Percentiles rank a stretch among this genome's conserved stretches.
Evolutionary conservation across 148 eudicot species (phyloP).

Genomic region (Rhododendron williamsianum): DNA sequence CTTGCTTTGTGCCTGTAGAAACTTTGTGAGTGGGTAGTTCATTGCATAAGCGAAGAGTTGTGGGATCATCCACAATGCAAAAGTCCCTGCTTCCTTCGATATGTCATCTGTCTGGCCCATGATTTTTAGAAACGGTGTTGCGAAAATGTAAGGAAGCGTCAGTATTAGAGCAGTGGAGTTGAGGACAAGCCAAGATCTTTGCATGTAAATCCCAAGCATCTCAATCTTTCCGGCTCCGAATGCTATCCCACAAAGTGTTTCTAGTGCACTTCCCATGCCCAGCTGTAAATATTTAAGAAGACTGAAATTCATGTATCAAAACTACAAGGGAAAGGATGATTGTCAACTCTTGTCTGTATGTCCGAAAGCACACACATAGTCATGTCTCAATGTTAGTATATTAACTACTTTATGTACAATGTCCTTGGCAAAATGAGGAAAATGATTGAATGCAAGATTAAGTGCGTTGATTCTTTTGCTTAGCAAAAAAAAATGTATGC

Average conservation of each 20-base stretch:
- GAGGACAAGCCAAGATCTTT: slow-evolving; percentile 55
- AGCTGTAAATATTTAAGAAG: slow-evolving; percentile 10
- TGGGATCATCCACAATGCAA: slow-evolving; percentile 49
- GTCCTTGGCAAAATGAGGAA: not conserved
- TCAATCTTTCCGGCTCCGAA: slow-evolving; percentile 35
- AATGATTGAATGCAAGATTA: no score
- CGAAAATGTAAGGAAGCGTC: slow-evolving; percentile 30
- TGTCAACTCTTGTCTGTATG: not conserved
- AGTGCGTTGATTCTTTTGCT: no score
- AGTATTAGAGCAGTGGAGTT: slow-evolving; percentile 19
- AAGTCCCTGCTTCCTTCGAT: slow-evolving; percentile 33
- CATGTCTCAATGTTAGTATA: not conserved
- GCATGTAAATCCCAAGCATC: slow-evolving; percentile 52
- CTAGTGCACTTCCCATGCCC: slow-evolving; percentile 54
- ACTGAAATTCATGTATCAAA: not conserved
- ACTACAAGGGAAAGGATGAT: not conserved
- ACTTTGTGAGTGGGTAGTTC: not conserved
- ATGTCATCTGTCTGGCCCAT: slow-evolving; percentile 39
- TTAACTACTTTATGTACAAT: not conserved
- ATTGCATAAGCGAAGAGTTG: slow-evolving; percentile 58
- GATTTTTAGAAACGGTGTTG: slow-evolving; percentile 25
- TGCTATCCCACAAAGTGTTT: slow-evolving; percentile 60
- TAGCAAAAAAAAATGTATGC: no score
- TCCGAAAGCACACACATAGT: not conserved
- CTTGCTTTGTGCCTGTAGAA: slow-evolving; percentile 41